phyloP scores from a whole-genome alignment of 1,284 basidiomycete species.

The Pyrrhoderma noxium region DNA sequence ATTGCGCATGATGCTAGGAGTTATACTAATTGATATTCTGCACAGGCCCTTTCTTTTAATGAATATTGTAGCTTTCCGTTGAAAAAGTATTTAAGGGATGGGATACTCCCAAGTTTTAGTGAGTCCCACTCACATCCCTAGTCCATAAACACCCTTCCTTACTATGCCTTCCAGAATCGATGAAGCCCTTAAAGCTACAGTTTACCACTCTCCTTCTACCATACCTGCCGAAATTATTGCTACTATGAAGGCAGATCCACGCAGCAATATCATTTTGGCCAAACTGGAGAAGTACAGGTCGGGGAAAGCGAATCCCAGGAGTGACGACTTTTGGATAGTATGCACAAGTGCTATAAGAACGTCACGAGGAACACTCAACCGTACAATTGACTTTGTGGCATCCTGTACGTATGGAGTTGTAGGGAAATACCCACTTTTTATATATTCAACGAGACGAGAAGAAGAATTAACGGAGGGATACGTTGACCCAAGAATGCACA shows the following conservation, averaged over 20 bases:
- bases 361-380: not conserved
- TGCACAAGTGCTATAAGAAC: not conserved
- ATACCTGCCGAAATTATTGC: conserved; percentile 7
- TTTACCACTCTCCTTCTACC: not conserved
- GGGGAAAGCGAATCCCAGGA: not conserved
- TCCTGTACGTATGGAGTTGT: conserved; percentile 22
- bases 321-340: conserved; percentile 16
- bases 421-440: conserved; percentile 39
- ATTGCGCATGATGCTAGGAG: no score
- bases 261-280: conserved; percentile 12
- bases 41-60: no score
- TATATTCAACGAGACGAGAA: conserved; percentile 36
- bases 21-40: no score
- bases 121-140: no score
- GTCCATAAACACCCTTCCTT: no score
- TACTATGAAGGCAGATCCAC: conserved; percentile 8
- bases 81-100: no score
- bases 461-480: conserved; percentile 27
- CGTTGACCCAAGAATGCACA: conserved; percentile 31
- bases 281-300: conserved; percentile 12
- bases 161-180: conserved; percentile 15
- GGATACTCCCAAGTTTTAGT: no score
- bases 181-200: not conserved
- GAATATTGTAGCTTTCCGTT: no score
- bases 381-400: conserved; percentile 22